Conservation (phyloP, 306 rosid genomes). For the Begonia masoniana region DNA sequence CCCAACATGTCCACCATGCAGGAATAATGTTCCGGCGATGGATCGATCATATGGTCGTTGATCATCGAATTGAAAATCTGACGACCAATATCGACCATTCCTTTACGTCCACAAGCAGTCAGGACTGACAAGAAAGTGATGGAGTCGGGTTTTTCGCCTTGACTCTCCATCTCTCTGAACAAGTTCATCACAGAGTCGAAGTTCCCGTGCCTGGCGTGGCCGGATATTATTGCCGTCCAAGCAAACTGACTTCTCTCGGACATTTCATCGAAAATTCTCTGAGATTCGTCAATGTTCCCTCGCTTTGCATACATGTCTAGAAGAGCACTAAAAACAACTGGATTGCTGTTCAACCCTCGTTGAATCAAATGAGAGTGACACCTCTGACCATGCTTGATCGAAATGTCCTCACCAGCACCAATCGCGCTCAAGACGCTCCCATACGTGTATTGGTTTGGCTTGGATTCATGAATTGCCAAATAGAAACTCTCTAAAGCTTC, state of each 20-base stretch:
- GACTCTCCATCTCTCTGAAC: conserved; percentile 47
- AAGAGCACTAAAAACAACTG: conserved; percentile 54
- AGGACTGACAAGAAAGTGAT: conserved; percentile 66
- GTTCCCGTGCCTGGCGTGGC: conserved; percentile 65
- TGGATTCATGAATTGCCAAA: conserved; percentile 35
- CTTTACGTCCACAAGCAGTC: conserved; percentile 68
- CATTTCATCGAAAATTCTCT: conserved; percentile 45
- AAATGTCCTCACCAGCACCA: conserved; percentile 55
- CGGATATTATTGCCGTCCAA: conserved; percentile 76
- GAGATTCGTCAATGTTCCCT: conserved; percentile 55
- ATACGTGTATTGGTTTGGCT: conserved; percentile 67
- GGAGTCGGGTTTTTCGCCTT: conserved; percentile 42
- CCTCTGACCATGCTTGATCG: conserved; percentile 55
- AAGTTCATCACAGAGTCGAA: conserved; percentile 43
- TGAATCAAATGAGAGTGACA: conserved; percentile 59
- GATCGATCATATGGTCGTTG: conserved; percentile 41
- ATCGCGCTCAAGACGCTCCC: conserved; percentile 80
- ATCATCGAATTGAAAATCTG: conserved; percentile 43
- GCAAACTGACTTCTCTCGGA: conserved; percentile 41
- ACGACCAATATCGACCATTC: conserved; percentile 55
- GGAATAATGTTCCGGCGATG: conserved; percentile 58
- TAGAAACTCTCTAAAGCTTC: conserved; percentile 53
- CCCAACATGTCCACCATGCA: conserved; percentile 78
- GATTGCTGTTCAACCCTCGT: conserved; percentile 42
- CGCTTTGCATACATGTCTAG: conserved; percentile 86